These are phyloP conservation scores for Yarrowia sp. DNA, from an alignment of 805 yeast genomes.

Conservation along the genomic window DNA sequence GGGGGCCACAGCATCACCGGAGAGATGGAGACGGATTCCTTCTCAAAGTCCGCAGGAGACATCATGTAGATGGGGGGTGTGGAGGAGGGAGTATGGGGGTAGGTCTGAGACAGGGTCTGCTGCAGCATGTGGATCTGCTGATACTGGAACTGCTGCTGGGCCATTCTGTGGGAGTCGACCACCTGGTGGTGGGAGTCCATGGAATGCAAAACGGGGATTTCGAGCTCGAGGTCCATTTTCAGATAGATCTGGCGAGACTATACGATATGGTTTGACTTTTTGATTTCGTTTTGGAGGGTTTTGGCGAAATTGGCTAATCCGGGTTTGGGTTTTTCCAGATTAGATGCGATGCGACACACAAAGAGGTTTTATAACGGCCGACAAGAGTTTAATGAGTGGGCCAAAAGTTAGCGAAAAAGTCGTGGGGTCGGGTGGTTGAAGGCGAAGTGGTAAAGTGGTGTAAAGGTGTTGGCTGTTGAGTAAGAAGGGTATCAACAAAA, in stretches of 20 bases:
- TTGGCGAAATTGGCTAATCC: constrained; percentile 31
- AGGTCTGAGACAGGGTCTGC: constrained; percentile 22
- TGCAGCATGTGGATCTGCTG: constrained; percentile 39
- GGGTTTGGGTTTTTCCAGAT: constrained; percentile 35
- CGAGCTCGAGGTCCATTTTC: constrained; percentile 29
- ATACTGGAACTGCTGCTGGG: constrained; percentile 38
- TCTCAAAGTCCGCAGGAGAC: constrained; percentile 22
- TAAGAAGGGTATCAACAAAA: constrained; percentile 31
- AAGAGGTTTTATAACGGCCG: constrained; percentile 33
- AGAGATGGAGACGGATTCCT: constrained; percentile 29
- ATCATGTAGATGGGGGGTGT: constrained; percentile 26
- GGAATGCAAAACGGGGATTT: constrained; percentile 34
- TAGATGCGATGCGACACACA: constrained; percentile 39
- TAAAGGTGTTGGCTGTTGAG: not conserved
- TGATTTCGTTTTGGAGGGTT: not conserved
- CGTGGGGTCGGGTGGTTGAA: not conserved
- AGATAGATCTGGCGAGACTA: too few relatives aligned
- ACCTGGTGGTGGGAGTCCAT: constrained; percentile 36
- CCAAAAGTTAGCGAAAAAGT: constrained; percentile 14
- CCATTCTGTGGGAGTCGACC: constrained; percentile 33
- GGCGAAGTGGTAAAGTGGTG: not conserved
- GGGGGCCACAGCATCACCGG: constrained; percentile 38
- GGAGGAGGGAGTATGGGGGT: constrained; percentile 31
- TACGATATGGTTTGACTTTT: not conserved
- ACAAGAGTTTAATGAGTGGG: constrained; percentile 23